Conservation (phyloP, 2,329 filamentous ascomycete species). For the Botrytis elliptica region DNA sequence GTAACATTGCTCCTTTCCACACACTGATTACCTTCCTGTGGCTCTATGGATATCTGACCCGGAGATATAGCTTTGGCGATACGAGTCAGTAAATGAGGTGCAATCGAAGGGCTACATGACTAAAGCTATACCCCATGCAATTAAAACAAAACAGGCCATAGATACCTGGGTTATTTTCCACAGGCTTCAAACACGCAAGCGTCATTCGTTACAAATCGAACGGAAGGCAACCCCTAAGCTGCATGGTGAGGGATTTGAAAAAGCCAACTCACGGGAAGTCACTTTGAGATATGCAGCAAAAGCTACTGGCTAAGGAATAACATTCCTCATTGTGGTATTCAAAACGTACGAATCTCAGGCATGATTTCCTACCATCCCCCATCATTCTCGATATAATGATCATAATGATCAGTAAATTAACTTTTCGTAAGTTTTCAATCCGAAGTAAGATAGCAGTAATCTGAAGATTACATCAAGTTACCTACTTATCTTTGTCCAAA, state of each 20-base stretch:
- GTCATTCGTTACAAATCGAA: not conserved
- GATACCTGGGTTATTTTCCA: not conserved
- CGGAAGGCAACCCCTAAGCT: not conserved
- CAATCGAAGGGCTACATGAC: not conserved
- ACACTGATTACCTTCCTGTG: not conserved
- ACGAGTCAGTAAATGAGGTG: not conserved
- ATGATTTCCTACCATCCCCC: not conserved
- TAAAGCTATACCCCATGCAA: not conserved
- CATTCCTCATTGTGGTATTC: not conserved
- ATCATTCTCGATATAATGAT: not conserved
- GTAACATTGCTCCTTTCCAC: not conserved
- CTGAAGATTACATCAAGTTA: not conserved
- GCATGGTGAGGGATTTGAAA: not conserved
- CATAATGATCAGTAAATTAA: not conserved
- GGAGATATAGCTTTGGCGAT: not conserved
- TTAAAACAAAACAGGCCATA: not conserved
- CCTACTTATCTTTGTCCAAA: not conserved
- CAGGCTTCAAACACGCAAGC: not conserved
- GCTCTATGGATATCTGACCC: not conserved
- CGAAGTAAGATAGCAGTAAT: not conserved
- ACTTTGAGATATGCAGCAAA: not conserved
- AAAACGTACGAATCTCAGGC: not conserved
- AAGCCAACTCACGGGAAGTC: not conserved
- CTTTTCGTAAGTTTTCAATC: not conserved
- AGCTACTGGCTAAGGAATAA: not conserved